phyloP scores from a whole-genome alignment of 257 asterid genomes.

The Ilex asprella region DNA sequence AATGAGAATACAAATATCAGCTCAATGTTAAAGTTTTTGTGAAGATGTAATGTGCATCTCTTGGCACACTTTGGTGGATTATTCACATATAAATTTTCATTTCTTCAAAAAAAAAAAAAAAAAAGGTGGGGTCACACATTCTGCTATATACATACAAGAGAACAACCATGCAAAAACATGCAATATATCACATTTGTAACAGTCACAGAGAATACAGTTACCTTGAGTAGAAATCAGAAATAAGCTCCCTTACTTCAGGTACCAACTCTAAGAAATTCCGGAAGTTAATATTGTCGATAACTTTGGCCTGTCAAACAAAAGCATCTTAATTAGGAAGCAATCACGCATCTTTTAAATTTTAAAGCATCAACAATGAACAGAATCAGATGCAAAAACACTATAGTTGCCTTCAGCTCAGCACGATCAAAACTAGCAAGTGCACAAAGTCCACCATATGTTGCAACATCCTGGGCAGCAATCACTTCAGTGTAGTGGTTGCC shows the following conservation, averaged over 20 bases:
- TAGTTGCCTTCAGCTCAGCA: conserved; percentile 73
- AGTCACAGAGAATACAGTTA: conserved; percentile 15
- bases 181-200: too few relatives aligned
- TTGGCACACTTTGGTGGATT: too few relatives aligned
- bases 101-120: too few relatives aligned
- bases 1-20: too few relatives aligned
- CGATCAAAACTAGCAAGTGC: conserved; percentile 98
- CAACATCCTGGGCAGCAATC: conserved; percentile 93
- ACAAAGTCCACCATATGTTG: conserved; percentile 96
- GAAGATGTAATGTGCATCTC: too few relatives aligned
- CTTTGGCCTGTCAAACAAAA: conserved; percentile 76
- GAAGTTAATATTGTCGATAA: conserved; percentile 80
- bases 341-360: conserved; percentile 6
- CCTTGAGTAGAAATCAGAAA: conserved; percentile 94
- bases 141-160: too few relatives aligned
- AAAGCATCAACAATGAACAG: conserved; percentile 2
- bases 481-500: conserved; percentile 77
- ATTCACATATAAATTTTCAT: too few relatives aligned
- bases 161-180: too few relatives aligned
- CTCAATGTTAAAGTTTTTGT: too few relatives aligned
- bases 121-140: too few relatives aligned
- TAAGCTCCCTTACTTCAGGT: conserved; percentile 91
- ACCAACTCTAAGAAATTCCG: conserved; percentile 89
- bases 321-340: conserved; percentile 6
- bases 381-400: conserved; percentile 1